Conservation (phyloP, 2,329 filamentous ascomycete genomes). For the Rutstroemia sp. region DNA sequence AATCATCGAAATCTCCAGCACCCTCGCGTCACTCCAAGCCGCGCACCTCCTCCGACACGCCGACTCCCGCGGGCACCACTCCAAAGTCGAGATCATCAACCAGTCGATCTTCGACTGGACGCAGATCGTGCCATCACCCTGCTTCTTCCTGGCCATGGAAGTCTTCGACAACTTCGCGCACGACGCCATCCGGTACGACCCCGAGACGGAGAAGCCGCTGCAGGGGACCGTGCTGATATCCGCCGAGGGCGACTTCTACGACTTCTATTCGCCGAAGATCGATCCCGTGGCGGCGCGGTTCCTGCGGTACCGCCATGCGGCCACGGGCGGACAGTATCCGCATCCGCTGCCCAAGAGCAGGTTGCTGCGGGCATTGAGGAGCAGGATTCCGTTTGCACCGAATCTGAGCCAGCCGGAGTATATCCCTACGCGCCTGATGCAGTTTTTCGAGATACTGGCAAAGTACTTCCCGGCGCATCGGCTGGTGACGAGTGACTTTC, state of each 20-base stretch:
- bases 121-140: slow-evolving; percentile 78
- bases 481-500: slow-evolving; percentile 85
- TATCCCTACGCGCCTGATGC: slow-evolving; percentile 88
- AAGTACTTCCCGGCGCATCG: slow-evolving; percentile 85
- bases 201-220: slow-evolving; percentile 69
- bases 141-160: slow-evolving; percentile 96
- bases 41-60: slow-evolving; percentile 60
- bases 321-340: slow-evolving; percentile 56
- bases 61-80: slow-evolving; percentile 65
- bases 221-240: slow-evolving; percentile 89
- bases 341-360: slow-evolving; percentile 47
- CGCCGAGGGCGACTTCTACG: slow-evolving; percentile 79
- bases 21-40: slow-evolving; percentile 71
- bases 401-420: slow-evolving; percentile 84
- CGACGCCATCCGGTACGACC: slow-evolving; percentile 87
- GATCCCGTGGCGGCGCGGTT: slow-evolving; percentile 80
- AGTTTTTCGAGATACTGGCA: slow-evolving; percentile 89
- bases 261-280: slow-evolving; percentile 77
- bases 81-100: slow-evolving; percentile 92
- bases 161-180: slow-evolving; percentile 99
- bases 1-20: slow-evolving; percentile 89
- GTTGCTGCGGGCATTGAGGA: slow-evolving; percentile 53
- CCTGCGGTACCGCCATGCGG: slow-evolving; percentile 75
- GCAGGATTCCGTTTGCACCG: slow-evolving; percentile 59
- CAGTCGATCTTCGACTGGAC: slow-evolving; percentile 92